Evolutionary conservation across 495 filamentous ascomycete genomes (phyloP).

Genomic region (Penicillium odoratum): DNA sequence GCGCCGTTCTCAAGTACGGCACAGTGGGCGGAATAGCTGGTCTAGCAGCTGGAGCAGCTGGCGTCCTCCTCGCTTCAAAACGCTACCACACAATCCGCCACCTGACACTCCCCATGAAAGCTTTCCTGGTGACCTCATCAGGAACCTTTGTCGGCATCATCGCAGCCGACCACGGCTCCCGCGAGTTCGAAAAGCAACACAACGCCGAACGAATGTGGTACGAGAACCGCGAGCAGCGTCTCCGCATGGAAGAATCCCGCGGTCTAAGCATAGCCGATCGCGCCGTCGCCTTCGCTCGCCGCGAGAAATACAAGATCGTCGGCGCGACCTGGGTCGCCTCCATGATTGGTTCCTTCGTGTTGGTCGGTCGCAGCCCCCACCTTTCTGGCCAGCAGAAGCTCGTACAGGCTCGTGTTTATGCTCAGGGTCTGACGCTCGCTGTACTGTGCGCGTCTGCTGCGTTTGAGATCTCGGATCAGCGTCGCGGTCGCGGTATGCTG

Average conservation of each 20-base stretch:
- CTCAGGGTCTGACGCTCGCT: slow-evolving; percentile 90
- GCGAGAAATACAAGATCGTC: slow-evolving; percentile 90
- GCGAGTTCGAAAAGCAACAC: slow-evolving; percentile 66
- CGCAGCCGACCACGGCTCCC: slow-evolving; percentile 76
- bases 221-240: slow-evolving; percentile 60
- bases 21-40: slow-evolving; percentile 66
- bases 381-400: slow-evolving; percentile 82
- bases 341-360: slow-evolving; percentile 72
- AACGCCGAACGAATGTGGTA: slow-evolving; percentile 65
- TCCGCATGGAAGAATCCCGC: slow-evolving; percentile 45
- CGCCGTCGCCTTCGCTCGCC: slow-evolving; percentile 59
- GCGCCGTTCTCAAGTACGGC: slow-evolving; percentile 77
- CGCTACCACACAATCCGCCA: slow-evolving; percentile 72
- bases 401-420: slow-evolving; percentile 96
- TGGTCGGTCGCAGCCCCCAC: slow-evolving; percentile 79
- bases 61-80: slow-evolving; percentile 58
- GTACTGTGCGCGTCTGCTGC: slow-evolving; percentile 84
- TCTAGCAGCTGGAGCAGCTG: slow-evolving; percentile 60
- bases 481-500: slow-evolving; percentile 62
- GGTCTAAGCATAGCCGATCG: slow-evolving; percentile 57
- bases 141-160: slow-evolving; percentile 86
- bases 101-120: slow-evolving; percentile 83
- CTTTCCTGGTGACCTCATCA: slow-evolving; percentile 82
- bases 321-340: slow-evolving; percentile 78
- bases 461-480: slow-evolving; percentile 85